Base-by-base conservation (phyloP, 345 rosid species). In the Lepidium didymum region DNA sequence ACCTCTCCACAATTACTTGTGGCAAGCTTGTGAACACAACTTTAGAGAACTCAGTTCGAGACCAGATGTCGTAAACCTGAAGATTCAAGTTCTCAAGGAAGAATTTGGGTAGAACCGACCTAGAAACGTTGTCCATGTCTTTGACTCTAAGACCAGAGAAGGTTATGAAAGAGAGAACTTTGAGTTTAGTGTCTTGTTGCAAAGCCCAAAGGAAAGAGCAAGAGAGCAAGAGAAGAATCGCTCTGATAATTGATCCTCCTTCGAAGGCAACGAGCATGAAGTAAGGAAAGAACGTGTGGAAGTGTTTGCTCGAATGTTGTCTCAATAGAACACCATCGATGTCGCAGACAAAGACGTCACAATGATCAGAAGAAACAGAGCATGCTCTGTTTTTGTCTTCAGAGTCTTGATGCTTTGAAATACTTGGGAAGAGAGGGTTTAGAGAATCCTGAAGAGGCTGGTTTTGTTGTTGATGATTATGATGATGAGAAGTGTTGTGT, bases 241-340 rank as follows among this genome's bases (percentile, higher is more conserved):
- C 91, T 74, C 97, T 83, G 2, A 94, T 27, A 59, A 93, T 78
- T 69, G 87, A 75, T 6, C 99, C 99, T 35, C 89, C 95, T 78
- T 94, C 99, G 13, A 94, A 94, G 27, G 97, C 95, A 7, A 91
- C 80, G 0, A 94, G 92, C 97, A 94, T 94, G 84, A 94, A 94
- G 68, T 80, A 94, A 74, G 99, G 99, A 65, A 94, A 94, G 59
- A 87, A 81, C 13, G 90, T 76, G 3, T 68, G 59, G 46, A 91
- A 75, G 59, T 68, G 74, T 55, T 62, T 63, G 64, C 65, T 75
- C 2, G 78, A 75, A 47, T 15, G 34, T 41, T 68, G 64, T 59
- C 84, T 77, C 23, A 94, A 75, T 45, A 94, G 47, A 35, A 80
- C 84, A 4, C 89, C 90, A 35, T 85, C 75, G 14, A 94, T 60